Percentiles rank a stretch among this genome's conserved stretches.
Conservation (phyloP, 768 basidiomycete genomes). For the Pholiota molesta region DNA sequence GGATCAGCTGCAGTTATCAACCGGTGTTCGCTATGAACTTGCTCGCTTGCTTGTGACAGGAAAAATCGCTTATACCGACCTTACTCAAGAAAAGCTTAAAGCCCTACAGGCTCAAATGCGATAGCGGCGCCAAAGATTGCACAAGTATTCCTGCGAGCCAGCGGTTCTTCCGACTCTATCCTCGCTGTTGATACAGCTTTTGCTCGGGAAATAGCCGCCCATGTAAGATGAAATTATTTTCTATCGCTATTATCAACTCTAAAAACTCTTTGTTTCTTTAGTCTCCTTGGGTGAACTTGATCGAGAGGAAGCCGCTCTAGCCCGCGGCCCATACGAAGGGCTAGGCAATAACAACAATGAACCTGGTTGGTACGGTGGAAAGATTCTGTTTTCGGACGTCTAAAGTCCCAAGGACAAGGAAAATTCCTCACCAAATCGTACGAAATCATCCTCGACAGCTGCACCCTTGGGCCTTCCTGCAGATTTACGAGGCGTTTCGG, state of each 20-base stretch:
- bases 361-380: constrained; percentile 63
- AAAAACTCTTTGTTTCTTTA: no score
- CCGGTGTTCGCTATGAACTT: constrained; percentile 38
- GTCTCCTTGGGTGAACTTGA: constrained; percentile 71
- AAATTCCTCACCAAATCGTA: constrained; percentile 23
- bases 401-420: constrained; percentile 13
- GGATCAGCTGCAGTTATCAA: constrained; percentile 10
- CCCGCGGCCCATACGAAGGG: constrained; percentile 42
- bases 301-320: constrained; percentile 46
- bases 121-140: constrained; percentile 14
- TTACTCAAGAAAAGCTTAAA: constrained; percentile 30
- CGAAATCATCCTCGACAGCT: constrained; percentile 47
- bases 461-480: constrained; percentile 55
- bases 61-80: constrained; percentile 26
- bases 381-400: constrained; percentile 52
- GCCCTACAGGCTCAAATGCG: constrained; percentile 16
- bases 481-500: constrained; percentile 64
- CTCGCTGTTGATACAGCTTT: constrained; percentile 4
- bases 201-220: constrained; percentile 27
- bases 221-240: constrained; percentile 13
- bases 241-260: not conserved
- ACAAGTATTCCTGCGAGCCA: constrained; percentile 11
- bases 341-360: constrained; percentile 35
- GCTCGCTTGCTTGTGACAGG: constrained; percentile 40
- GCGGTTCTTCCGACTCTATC: not conserved